These are phyloP conservation scores for Ilyonectria sp. DNA, from an alignment of 2,329 filamentous ascomycete species.

Conservation along the genomic window DNA sequence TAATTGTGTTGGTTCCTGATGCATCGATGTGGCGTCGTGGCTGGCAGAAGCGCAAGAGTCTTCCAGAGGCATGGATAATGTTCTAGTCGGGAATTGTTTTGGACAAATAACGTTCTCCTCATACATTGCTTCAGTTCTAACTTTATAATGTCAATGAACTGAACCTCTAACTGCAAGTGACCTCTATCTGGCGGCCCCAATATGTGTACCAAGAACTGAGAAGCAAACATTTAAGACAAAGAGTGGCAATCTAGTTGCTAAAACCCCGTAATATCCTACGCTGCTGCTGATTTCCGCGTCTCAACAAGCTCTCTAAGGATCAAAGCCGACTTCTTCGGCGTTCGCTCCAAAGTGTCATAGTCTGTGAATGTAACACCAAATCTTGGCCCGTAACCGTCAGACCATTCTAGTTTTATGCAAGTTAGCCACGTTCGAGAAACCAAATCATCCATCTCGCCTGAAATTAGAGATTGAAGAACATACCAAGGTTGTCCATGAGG, in stretches of 20 bases:
- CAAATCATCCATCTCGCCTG: too few relatives aligned
- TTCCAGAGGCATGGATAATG: not conserved
- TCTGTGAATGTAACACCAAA: constrained; percentile 36
- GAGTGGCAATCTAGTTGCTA: not conserved
- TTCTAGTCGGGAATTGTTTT: not conserved
- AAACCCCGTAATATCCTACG: not conserved
- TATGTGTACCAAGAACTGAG: not conserved
- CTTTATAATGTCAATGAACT: not conserved
- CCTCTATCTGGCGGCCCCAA: not conserved
- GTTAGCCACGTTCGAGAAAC: not conserved
- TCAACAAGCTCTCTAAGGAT: constrained; percentile 15
- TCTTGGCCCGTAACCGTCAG: constrained; percentile 32
- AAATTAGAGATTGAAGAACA: constrained; percentile 32
- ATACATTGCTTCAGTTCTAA: not conserved
- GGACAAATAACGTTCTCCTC: not conserved
- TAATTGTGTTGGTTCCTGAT: not conserved
- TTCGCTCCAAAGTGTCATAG: constrained; percentile 34
- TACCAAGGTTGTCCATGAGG: constrained; percentile 37
- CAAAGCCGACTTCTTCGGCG: constrained; percentile 36
- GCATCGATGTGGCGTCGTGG: not conserved
- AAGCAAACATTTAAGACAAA: not conserved
- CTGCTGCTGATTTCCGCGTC: not conserved
- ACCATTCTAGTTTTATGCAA: constrained; percentile 27
- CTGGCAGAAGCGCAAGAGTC: not conserved
- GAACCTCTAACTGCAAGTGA: not conserved